phyloP scores from a whole-genome alignment of 306 rosid species.

The Cucumis sativus region Cucumber_9930_V3 NC_026658.2:2344001-2344500 shows the following conservation, averaged over 20 bases:
- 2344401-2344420: conserved; percentile 58
- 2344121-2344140: conserved; percentile 62
- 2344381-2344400: conserved; percentile 62
- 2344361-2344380: conserved; percentile 82
- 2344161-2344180: conserved; percentile 23
- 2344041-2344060: conserved; percentile 78
- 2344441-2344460: conserved; percentile 18
- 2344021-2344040: conserved; percentile 39
- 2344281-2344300: conserved; percentile 44
- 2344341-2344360: conserved; percentile 68
- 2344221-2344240: conserved; percentile 28
- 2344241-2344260: conserved; percentile 71
- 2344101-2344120: conserved; percentile 37
- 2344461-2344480: conserved; percentile 35
- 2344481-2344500: conserved; percentile 30
- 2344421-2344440: conserved; percentile 41
- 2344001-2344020: conserved; percentile 39
- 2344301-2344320: conserved; percentile 93
- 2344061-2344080: conserved; percentile 40
- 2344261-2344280: conserved; percentile 54
- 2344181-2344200: conserved; percentile 54
- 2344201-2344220: conserved; percentile 43
- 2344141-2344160: conserved; percentile 59
- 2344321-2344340: conserved; percentile 54
- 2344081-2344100: conserved; percentile 67